Evolutionary conservation across 495 filamentous ascomycete genomes (phyloP).

Genomic region (Penicillium mononematosum): DNA sequence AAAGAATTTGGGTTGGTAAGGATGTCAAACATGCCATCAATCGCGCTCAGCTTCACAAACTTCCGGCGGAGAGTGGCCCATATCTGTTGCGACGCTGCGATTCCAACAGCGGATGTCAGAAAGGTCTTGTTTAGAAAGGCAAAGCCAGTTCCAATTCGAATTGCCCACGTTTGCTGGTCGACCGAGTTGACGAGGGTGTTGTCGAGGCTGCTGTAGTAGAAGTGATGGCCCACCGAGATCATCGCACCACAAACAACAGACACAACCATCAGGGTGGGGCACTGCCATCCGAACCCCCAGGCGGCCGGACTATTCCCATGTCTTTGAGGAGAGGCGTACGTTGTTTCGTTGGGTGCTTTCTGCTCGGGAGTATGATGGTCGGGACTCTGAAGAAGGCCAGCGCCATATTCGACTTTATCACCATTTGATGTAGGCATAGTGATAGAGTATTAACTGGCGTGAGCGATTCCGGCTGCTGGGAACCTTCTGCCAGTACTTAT

Average conservation of each 20-base stretch:
- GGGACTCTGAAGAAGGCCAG: background rate
- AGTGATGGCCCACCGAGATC: conserved; percentile 7
- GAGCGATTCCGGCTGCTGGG: background rate
- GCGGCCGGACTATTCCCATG: conserved; percentile 1
- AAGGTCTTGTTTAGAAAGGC: conserved; percentile 7
- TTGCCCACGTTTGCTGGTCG: conserved; percentile 6
- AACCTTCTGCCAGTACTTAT: background rate
- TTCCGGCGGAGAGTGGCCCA: conserved; percentile 8
- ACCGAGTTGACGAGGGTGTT: background rate
- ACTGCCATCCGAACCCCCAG: conserved; percentile 4
- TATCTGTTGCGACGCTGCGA: conserved; percentile 7
- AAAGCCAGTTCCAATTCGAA: conserved; percentile 10
- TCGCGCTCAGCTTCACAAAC: conserved; percentile 5
- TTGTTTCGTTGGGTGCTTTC: background rate
- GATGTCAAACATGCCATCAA: conserved; percentile 5
- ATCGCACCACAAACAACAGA: background rate
- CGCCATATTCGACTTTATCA: background rate
- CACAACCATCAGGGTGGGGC: conserved; percentile 4
- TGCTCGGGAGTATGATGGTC: background rate
- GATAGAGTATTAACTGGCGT: background rate
- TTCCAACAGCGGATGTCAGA: background rate
- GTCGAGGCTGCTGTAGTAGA: conserved; percentile 6
- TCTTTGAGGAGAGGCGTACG: background rate
- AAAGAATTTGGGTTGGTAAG: conserved; percentile 3
- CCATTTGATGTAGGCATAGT: background rate